phyloP scores from a whole-genome alignment of 257 asterid species.

The Leonotis leonurus region DNA sequence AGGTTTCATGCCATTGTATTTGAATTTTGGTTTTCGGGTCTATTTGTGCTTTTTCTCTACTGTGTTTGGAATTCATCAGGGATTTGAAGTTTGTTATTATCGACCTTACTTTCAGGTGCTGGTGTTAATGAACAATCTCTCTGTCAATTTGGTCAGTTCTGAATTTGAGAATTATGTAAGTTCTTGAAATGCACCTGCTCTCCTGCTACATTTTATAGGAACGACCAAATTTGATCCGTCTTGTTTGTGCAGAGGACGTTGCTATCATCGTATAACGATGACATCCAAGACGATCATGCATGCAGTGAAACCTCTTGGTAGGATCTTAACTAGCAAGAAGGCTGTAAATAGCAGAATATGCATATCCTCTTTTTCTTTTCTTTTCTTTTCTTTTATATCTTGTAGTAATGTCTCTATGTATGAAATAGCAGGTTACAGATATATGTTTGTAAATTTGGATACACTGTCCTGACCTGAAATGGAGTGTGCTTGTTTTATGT shows the following conservation, averaged over 20 bases:
- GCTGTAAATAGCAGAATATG: neutral
- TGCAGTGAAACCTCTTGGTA: slow-evolving; percentile 18
- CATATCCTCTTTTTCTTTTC: neutral
- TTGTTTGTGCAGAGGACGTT: slow-evolving; percentile 42
- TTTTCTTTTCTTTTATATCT: too few species aligned
- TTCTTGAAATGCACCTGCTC: neutral
- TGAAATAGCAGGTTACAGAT: too few species aligned
- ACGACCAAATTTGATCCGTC: too few species aligned
- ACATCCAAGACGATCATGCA: slow-evolving; percentile 10
- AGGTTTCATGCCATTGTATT: neutral
- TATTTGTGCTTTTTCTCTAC: neutral
- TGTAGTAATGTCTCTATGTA: neutral
- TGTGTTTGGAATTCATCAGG: neutral
- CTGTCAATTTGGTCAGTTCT: slow-evolving; percentile 55
- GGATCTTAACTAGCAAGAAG: neutral
- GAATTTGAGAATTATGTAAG: slow-evolving; percentile 72
- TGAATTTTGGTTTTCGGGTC: too few species aligned
- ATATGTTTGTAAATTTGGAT: too few species aligned
- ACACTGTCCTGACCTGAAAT: too few species aligned
- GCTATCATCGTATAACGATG: slow-evolving; percentile 23
- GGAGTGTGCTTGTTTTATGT: too few species aligned
- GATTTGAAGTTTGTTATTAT: slow-evolving; percentile 1
- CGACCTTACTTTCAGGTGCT: slow-evolving; percentile 36
- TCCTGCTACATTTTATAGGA: slow-evolving; percentile 30
- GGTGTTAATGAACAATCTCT: slow-evolving; percentile 66